Conservation (phyloP, 768 basidiomycete species). For the Pulveroboletus sp. region DNA sequence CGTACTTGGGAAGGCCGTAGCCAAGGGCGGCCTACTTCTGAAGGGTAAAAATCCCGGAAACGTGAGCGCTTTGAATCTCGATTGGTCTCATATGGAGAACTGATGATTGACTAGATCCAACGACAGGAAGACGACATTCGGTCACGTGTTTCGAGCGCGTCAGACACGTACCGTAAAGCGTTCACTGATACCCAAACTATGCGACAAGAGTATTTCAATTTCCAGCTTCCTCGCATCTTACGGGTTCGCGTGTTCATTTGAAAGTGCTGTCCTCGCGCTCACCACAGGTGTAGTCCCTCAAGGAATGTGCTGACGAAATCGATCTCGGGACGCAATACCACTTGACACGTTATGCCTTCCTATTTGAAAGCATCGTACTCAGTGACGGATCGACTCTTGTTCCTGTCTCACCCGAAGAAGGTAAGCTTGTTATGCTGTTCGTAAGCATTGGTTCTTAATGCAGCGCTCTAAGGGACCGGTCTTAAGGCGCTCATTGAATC, state of each 20-base stretch:
- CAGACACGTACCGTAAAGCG: slow-evolving; percentile 87
- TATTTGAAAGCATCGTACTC: slow-evolving; percentile 87
- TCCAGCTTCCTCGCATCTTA: slow-evolving; percentile 89
- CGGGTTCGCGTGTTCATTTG: slow-evolving; percentile 53
- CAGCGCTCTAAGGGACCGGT: slow-evolving; percentile 47
- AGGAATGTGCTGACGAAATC: slow-evolving; percentile 93
- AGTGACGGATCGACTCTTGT: slow-evolving; percentile 83
- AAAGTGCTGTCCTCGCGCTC: neutral
- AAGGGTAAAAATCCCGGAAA: slow-evolving; percentile 93
- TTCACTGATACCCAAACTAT: slow-evolving; percentile 85
- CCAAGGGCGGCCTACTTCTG: slow-evolving; percentile 81
- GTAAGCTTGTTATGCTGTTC: slow-evolving; percentile 32
- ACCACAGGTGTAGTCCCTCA: slow-evolving; percentile 58
- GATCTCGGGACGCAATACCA: slow-evolving; percentile 99
- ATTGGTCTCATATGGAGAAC: slow-evolving; percentile 2
- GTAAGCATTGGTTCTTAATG: neutral
- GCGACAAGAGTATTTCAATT: slow-evolving; percentile 97
- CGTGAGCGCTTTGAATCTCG: slow-evolving; percentile 34
- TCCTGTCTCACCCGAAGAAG: slow-evolving; percentile 66
- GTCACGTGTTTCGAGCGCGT: slow-evolving; percentile 74
- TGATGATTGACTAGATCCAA: slow-evolving; percentile 52
- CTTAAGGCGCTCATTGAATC: slow-evolving; percentile 83
- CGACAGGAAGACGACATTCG: slow-evolving; percentile 95
- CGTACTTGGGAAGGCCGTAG: slow-evolving; percentile 85
- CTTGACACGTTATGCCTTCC: slow-evolving; percentile 87